A percentile compares a stretch with the other conserved stretches of the same genome.
phyloP scores from a whole-genome alignment of 2,329 filamentous ascomycete genomes.

The Alternaria conjuncta region DNA sequence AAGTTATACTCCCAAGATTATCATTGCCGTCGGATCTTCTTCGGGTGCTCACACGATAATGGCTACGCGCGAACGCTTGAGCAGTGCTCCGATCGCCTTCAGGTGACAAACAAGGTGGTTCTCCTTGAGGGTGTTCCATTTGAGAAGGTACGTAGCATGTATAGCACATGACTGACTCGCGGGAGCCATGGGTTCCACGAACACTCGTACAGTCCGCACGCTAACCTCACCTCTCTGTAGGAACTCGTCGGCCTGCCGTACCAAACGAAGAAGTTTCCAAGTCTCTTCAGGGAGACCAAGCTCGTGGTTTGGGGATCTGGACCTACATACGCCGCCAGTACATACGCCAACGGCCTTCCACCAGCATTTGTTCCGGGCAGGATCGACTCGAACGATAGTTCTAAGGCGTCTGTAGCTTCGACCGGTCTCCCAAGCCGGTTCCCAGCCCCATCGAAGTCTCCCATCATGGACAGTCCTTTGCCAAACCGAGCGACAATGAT shows the following conservation, averaged over 20 bases:
- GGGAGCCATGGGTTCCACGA: no score
- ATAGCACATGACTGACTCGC: no score
- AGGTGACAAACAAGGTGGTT: slow-evolving; percentile 57
- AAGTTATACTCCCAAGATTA: slow-evolving; percentile 63
- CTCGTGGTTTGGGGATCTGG: slow-evolving; percentile 31
- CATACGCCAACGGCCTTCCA: not conserved
- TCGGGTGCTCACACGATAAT: slow-evolving; percentile 65
- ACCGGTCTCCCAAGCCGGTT: slow-evolving; percentile 35
- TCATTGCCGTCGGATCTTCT: slow-evolving; percentile 66
- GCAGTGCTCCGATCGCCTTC: slow-evolving; percentile 54
- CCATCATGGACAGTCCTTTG: slow-evolving; percentile 28
- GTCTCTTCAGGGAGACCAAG: slow-evolving; percentile 62
- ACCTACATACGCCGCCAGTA: not conserved
- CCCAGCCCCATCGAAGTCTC: slow-evolving; percentile 27
- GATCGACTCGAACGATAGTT: not conserved
- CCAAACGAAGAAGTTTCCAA: slow-evolving; percentile 57
- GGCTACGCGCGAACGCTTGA: slow-evolving; percentile 62
- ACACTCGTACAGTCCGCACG: no score
- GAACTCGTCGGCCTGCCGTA: slow-evolving; percentile 60
- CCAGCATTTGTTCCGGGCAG: not conserved
- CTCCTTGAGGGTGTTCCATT: slow-evolving; percentile 64
- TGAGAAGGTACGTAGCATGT: slow-evolving; percentile 45
- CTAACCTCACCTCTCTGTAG: not conserved
- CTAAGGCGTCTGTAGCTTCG: slow-evolving; percentile 25
- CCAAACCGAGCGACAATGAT: slow-evolving; percentile 9